Conservation (phyloP, 768 basidiomycete species). For the Lentinula detonsa region DNA sequence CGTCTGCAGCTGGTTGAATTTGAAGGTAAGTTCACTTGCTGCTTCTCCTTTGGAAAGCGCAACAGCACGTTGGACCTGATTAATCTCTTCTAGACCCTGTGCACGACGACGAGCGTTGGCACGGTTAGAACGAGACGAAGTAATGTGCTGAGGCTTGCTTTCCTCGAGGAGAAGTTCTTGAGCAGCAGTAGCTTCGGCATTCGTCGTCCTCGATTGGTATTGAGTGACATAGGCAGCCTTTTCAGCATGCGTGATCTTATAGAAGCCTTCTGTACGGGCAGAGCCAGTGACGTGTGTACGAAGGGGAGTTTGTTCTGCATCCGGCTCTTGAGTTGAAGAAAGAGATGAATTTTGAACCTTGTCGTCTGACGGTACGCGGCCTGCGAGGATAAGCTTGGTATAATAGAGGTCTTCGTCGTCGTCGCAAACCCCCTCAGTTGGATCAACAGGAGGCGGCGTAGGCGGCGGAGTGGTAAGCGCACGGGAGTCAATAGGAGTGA, state of each 20-base stretch:
- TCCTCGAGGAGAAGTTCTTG: conserved; percentile 29
- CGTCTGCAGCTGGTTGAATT: conserved; percentile 98
- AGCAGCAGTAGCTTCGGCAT: conserved; percentile 33
- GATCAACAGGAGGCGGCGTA: conserved; percentile 47
- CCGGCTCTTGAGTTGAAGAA: conserved; percentile 16
- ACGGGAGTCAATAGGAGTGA: conserved; percentile 31
- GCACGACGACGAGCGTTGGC: conserved; percentile 89
- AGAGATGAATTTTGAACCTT: conserved; percentile 17
- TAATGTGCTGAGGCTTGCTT: conserved; percentile 49
- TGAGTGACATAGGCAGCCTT: conserved; percentile 92
- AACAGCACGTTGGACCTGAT: conserved; percentile 79
- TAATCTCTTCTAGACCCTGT: conserved; percentile 91
- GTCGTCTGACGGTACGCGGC: conserved; percentile 6
- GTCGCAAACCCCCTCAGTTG: conserved; percentile 55
- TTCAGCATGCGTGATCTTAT: conserved; percentile 88
- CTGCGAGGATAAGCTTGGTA: conserved; percentile 48
- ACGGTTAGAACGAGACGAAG: conserved; percentile 83
- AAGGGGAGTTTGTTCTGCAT: conserved; percentile 26
- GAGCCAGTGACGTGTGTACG: conserved; percentile 80
- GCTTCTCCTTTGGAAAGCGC: conserved; percentile 73
- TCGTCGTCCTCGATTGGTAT: conserved; percentile 60
- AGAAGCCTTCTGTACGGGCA: conserved; percentile 91
- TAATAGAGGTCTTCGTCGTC: conserved; percentile 92
- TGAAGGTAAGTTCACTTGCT: conserved; percentile 71
- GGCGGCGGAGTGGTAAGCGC: conserved; percentile 28